Evolutionary conservation across 1,139 yeast genomes (phyloP).

Genomic region (Geotrichum fermentans): DNA sequence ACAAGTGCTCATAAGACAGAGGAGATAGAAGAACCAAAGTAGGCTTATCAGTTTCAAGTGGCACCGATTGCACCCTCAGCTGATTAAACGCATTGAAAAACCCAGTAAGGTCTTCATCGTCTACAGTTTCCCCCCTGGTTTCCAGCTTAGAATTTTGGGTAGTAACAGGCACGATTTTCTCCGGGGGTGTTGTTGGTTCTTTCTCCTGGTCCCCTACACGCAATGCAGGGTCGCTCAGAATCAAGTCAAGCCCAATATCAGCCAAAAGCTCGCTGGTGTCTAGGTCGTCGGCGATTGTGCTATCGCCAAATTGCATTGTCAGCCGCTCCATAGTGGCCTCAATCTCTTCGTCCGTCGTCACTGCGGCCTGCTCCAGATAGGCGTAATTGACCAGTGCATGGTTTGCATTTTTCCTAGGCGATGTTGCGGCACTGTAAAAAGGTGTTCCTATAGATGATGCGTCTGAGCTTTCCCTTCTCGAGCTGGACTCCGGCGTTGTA

Average conservation of each 20-base stretch:
- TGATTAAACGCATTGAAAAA: slow-evolving; percentile 6
- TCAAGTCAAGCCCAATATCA: slow-evolving; percentile 10
- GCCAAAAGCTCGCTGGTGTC: slow-evolving; percentile 6
- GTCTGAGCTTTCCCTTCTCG: not conserved
- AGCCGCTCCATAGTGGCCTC: slow-evolving; percentile 10
- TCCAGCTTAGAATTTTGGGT: not conserved
- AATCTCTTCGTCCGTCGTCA: slow-evolving; percentile 2
- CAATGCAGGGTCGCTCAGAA: slow-evolving; percentile 6
- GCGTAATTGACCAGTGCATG: not conserved
- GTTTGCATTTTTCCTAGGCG: not conserved
- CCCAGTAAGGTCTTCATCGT: not conserved
- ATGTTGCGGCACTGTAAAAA: not conserved
- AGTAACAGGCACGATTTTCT: not conserved
- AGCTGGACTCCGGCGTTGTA: not conserved
- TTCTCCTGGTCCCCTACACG: not conserved
- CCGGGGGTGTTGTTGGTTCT: not conserved
- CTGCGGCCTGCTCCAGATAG: not conserved
- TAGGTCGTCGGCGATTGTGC: not conserved
- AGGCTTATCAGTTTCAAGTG: not conserved
- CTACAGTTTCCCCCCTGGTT: not conserved
- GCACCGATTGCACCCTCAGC: slow-evolving; percentile 1
- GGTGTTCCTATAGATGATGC: not conserved
- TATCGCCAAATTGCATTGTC: not conserved
- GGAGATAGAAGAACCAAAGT: slow-evolving; percentile 34
- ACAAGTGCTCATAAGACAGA: slow-evolving; percentile 50